These are phyloP conservation scores for Botrytis fragariae DNA, from an alignment of 2,329 filamentous ascomycete species.

Conservation along the genomic window DNA sequence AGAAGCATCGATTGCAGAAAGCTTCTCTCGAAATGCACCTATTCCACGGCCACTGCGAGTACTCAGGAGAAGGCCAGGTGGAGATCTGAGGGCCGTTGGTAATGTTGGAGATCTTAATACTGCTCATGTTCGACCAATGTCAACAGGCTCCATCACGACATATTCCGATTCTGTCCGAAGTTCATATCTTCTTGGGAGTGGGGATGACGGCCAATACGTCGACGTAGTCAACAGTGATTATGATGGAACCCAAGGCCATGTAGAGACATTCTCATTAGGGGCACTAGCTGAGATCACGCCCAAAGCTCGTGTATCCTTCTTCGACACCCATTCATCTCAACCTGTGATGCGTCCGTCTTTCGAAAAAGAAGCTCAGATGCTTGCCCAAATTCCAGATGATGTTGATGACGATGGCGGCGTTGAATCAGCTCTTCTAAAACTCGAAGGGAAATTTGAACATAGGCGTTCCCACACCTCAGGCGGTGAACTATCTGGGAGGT, in stretches of 20 bases:
- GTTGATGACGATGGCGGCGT: slow-evolving; percentile 76
- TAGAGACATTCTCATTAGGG: slow-evolving; percentile 56
- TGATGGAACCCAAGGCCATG: slow-evolving; percentile 42
- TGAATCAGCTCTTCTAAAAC: slow-evolving; percentile 85
- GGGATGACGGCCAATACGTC: slow-evolving; percentile 44
- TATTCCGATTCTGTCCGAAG: slow-evolving; percentile 60
- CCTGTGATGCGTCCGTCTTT: slow-evolving; percentile 72
- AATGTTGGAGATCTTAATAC: slow-evolving; percentile 62
- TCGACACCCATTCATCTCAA: slow-evolving; percentile 61
- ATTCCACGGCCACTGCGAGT: slow-evolving; percentile 57
- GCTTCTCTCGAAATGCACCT: slow-evolving; percentile 45
- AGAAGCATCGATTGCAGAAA: slow-evolving; percentile 47
- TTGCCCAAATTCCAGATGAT: slow-evolving; percentile 86
- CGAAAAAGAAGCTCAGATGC: slow-evolving; percentile 80
- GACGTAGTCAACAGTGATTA: slow-evolving; percentile 45
- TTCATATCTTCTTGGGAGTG: slow-evolving; percentile 48
- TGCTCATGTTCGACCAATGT: slow-evolving; percentile 49
- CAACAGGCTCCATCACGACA: slow-evolving; percentile 57
- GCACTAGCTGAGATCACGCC: slow-evolving; percentile 52
- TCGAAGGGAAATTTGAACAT: slow-evolving; percentile 81
- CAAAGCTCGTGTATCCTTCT: slow-evolving; percentile 51
- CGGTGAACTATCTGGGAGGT: slow-evolving; percentile 20
- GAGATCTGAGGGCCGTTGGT: slow-evolving; percentile 67
- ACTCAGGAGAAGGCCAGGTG: slow-evolving; percentile 70
- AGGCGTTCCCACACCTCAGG: slow-evolving; percentile 39